Evolutionary conservation across 306 rosid species (phyloP).

Genomic region (Cucurbita moschata): DNA sequence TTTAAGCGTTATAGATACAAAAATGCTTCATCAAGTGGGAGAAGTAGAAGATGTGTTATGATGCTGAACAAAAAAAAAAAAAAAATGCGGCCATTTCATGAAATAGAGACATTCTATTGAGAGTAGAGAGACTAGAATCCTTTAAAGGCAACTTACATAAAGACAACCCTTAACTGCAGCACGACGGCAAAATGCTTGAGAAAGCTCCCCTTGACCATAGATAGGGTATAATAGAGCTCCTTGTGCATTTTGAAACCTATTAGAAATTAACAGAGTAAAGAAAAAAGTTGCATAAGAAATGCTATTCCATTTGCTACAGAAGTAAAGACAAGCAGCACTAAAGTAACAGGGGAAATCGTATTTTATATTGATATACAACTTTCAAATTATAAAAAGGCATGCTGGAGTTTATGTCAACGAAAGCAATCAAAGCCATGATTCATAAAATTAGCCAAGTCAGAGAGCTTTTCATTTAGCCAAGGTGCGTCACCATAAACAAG

Average conservation of each 20-base stretch:
- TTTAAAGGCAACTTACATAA: conserved; percentile 45
- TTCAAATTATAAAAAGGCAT: not conserved
- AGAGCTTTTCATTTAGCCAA: not conserved
- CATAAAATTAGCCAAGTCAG: not conserved
- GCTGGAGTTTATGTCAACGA: not conserved
- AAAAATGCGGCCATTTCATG: not conserved
- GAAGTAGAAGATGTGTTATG: not conserved
- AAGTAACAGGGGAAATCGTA: not conserved
- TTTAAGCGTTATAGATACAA: not conserved
- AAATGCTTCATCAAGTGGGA: not conserved
- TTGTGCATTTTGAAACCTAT: conserved; percentile 63
- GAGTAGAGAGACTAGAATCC: not conserved
- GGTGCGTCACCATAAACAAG: not conserved
- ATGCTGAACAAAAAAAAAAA: not conserved
- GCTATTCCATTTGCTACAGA: not conserved
- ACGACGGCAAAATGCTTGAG: conserved; percentile 83
- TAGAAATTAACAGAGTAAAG: conserved; percentile 6
- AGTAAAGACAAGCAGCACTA: not conserved
- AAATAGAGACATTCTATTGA: not conserved
- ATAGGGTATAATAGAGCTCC: conserved; percentile 78
- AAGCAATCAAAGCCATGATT: not conserved
- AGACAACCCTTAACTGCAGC: conserved; percentile 96
- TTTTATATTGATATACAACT: not conserved
- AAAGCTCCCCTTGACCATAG: conserved; percentile 80
- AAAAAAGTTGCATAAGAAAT: not conserved